phyloP scores from a whole-genome alignment of 2,329 filamentous ascomycete genomes.

The Phaeosphaeria sp. region DNA sequence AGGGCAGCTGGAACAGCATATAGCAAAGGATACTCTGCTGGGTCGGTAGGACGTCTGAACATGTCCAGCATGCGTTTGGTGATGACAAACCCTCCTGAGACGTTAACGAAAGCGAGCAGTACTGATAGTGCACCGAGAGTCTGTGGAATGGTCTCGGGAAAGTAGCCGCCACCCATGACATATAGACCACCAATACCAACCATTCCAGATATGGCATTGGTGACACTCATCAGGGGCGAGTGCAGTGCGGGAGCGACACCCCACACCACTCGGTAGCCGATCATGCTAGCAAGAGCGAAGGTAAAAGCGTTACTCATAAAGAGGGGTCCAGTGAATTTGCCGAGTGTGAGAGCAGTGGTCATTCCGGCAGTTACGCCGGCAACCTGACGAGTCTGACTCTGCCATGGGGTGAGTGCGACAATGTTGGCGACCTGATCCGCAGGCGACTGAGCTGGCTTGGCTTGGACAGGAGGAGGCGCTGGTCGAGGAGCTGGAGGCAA shows the following conservation, averaged over 20 bases:
- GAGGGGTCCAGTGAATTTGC: conserved; percentile 77
- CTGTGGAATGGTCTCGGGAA: conserved; percentile 74
- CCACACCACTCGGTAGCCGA: conserved; percentile 90
- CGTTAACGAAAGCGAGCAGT: conserved; percentile 84
- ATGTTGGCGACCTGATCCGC: conserved; percentile 58
- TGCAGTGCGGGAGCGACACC: conserved; percentile 83
- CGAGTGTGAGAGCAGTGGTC: conserved; percentile 75
- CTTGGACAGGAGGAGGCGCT: conserved; percentile 63
- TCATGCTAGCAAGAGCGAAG: conserved; percentile 81
- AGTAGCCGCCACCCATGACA: conserved; percentile 78
- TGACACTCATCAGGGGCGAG: conserved; percentile 90
- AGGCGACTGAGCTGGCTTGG: conserved; percentile 48
- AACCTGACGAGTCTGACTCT: conserved; percentile 79
- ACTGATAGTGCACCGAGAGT: conserved; percentile 79
- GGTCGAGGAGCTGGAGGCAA: conserved; percentile 78
- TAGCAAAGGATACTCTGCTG: conserved; percentile 86
- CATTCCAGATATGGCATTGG: conserved; percentile 90
- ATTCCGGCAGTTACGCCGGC: conserved; percentile 77
- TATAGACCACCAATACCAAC: conserved; percentile 89
- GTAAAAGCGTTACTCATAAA: conserved; percentile 92
- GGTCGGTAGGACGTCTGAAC: conserved; percentile 74
- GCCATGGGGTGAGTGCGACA: conserved; percentile 79
- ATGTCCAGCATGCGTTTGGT: conserved; percentile 89
- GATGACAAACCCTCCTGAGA: conserved; percentile 88
- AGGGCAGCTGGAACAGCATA: conserved; percentile 79